Conservation (phyloP, 78 protist genomes). For the Trichosphaerium sp. region DNA sequence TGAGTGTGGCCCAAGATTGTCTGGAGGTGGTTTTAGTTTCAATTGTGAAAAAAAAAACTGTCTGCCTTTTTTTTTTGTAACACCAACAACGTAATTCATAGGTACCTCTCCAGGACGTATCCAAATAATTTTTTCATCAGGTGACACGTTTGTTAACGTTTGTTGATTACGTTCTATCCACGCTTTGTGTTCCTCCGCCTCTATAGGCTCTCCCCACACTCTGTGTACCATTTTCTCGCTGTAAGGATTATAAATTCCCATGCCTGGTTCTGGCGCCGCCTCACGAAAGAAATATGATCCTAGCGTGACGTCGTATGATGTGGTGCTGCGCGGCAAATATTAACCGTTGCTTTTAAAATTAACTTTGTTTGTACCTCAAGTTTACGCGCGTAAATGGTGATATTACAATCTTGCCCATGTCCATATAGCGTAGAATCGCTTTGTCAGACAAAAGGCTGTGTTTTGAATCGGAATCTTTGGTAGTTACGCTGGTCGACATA, state of each 20-base stretch:
- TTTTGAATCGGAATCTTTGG: too few species aligned
- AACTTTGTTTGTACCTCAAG: constrained; percentile 16
- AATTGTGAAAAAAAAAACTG: not conserved
- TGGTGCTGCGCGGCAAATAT: not conserved
- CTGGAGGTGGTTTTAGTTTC: too few species aligned
- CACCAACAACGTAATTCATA: constrained; percentile 20
- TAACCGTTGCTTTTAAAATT: not conserved
- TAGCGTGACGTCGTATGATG: constrained; percentile 42
- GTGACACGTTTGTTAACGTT: constrained; percentile 21
- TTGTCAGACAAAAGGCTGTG: too few species aligned
- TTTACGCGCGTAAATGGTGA: constrained; percentile 19
- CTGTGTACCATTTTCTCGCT: constrained; percentile 26
- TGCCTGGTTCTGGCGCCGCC: constrained; percentile 20
- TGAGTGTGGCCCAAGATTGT: constrained; percentile 15
- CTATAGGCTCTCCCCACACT: constrained; percentile 31
- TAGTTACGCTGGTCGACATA: too few species aligned
- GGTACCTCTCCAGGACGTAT: constrained; percentile 46
- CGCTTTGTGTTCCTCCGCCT: constrained; percentile 11
- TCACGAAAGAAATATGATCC: constrained; percentile 41
- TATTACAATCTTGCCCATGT: constrained; percentile 3
- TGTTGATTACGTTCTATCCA: constrained; percentile 17
- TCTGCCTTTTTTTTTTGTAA: not conserved
- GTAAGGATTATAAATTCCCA: constrained; percentile 39
- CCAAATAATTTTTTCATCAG: constrained; percentile 37
- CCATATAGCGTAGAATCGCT: constrained; percentile 21